Base-by-base conservation (phyloP, 805 yeast species). In the Candida piceae region DNA sequence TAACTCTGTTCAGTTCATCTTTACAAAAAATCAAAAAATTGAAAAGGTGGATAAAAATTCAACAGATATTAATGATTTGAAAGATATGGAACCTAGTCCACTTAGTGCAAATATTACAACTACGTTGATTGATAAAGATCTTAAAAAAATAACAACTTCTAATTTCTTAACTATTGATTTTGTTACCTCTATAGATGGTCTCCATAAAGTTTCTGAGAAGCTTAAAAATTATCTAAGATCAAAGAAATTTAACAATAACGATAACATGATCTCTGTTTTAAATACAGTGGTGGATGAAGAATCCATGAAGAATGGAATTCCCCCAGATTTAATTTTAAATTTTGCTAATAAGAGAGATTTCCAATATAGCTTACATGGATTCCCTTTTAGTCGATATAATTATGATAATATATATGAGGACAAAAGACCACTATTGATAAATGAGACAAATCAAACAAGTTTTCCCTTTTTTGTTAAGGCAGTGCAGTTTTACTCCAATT, bases 1-100 rank as follows among this genome's bases (percentile, higher is more conserved):
- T n/a, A n/a, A n/a, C n/a, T n/a, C n/a, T n/a, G n/a, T n/a, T n/a
- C n/a, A n/a, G n/a, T n/a, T n/a, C n/a, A n/a, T n/a, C n/a, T n/a
- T n/a, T n/a, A n/a, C n/a, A n/a, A n/a, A n/a, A n/a, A n/a, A n/a
- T n/a, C n/a, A n/a, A n/a, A n/a, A n/a, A n/a, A n/a, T n/a, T n/a
- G n/a, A n/a, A n/a, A n/a, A n/a, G n/a, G n/a, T n/a, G n/a, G n/a
- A n/a, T n/a, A n/a, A n/a, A n/a, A n/a, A n/a, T n/a, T n/a, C n/a
- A n/a, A n/a, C n/a, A n/a, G n/a, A n/a, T n/a, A n/a, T n/a, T n/a
- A n/a, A n/a, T n/a, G n/a, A n/a, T n/a, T 32, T 41, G 16, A 42
- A 37, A 13, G 22, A 19, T 11, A 18, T 46, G 28, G 40, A 38
- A n/a, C 47, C 48, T 10, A 39, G 46, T 19, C 48, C 47, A n/a